Evolutionary conservation across 768 basidiomycete species (phyloP).

Genomic region (Auricularia auricula-judae): DNA sequence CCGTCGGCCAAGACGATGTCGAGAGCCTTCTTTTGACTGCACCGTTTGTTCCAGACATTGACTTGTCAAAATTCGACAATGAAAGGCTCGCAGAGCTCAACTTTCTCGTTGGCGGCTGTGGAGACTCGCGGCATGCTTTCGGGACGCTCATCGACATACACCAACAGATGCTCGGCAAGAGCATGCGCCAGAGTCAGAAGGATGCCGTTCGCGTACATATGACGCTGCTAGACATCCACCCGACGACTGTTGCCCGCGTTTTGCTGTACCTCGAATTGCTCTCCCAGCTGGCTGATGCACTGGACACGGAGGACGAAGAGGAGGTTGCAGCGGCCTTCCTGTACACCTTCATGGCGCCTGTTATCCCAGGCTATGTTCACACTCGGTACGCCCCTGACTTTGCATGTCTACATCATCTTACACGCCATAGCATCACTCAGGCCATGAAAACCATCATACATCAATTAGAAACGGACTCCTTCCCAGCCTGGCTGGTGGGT

Average conservation of each 20-base stretch:
- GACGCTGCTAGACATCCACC: constrained; percentile 18
- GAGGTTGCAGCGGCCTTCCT: constrained; percentile 17
- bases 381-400: constrained; percentile 8
- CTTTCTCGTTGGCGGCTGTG: constrained; percentile 20
- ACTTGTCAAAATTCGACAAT: constrained; percentile 10
- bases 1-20: constrained; percentile 16
- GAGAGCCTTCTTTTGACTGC: constrained; percentile 20
- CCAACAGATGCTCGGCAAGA: neutral
- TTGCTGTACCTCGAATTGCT: constrained; percentile 15
- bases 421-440: neutral
- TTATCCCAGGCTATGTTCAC: constrained; percentile 15
- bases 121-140: constrained; percentile 19
- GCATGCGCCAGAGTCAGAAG: constrained; percentile 8
- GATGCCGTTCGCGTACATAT: constrained; percentile 12
- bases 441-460: neutral
- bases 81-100: constrained; percentile 11
- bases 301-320: constrained; percentile 3
- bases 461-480: neutral
- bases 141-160: constrained; percentile 18
- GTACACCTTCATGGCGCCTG: constrained; percentile 14
- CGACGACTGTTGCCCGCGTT: constrained; percentile 15
- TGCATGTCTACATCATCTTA: neutral
- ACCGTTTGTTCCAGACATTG: constrained; percentile 13
- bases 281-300: constrained; percentile 10
- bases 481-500: neutral